Conservation (phyloP, 306 rosid species). For the Datisca glomerata region DNA sequence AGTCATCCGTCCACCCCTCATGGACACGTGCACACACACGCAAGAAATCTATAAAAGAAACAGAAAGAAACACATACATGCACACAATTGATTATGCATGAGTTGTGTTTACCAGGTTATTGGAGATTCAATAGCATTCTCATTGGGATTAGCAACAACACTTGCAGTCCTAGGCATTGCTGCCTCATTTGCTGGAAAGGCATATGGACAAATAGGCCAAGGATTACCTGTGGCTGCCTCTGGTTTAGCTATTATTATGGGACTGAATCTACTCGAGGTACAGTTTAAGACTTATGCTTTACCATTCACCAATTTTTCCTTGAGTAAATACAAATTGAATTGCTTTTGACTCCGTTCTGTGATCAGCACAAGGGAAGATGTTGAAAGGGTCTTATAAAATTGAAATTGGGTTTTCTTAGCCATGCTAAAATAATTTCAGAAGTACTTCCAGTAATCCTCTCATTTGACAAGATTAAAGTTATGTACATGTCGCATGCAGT, state of each 20-base stretch:
- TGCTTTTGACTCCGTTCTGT: not conserved
- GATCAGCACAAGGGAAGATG: not conserved
- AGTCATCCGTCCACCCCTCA: too few relatives aligned
- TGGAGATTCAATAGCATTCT: conserved; percentile 82
- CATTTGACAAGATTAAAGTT: not conserved
- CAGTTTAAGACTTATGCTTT: not conserved
- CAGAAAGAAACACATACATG: too few relatives aligned
- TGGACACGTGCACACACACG: too few relatives aligned
- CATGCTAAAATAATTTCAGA: not conserved
- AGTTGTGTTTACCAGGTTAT: conserved; percentile 37
- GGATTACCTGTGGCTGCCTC: conserved; percentile 93
- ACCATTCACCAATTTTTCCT: conserved; percentile 6
- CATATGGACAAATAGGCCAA: conserved; percentile 95
- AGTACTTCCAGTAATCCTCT: not conserved
- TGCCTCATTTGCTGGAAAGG: conserved; percentile 96
- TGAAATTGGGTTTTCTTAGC: not conserved
- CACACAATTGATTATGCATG: too few relatives aligned
- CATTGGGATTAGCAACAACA: conserved; percentile 96
- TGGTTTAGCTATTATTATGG: conserved; percentile 86
- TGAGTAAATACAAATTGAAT: too few relatives aligned
- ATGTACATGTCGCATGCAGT: not conserved
- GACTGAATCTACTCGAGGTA: conserved; percentile 91
- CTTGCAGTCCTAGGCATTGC: conserved; percentile 73
- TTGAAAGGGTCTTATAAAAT: not conserved
- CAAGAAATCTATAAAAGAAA: too few relatives aligned